Percentiles rank a stretch among this genome's conserved stretches.
Conservation (phyloP, 345 rosid species). For the Acer negundo region DNA sequence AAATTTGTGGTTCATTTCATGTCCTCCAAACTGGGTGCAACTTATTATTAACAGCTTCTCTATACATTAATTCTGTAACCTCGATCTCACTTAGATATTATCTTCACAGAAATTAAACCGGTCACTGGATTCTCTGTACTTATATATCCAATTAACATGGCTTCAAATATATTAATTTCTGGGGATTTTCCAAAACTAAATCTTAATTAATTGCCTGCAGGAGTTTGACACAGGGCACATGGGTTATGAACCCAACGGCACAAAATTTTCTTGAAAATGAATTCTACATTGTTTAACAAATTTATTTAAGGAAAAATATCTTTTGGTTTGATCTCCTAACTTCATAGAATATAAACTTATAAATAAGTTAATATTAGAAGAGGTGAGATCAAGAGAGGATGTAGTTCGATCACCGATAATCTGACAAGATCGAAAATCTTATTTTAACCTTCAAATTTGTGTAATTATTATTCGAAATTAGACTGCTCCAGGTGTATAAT, state of each 20-base stretch:
- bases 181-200: constrained; percentile 6
- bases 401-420: too few relatives aligned
- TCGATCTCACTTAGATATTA: background rate
- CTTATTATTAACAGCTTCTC: background rate
- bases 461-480: too few relatives aligned
- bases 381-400: too few relatives aligned
- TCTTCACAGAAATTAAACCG: background rate
- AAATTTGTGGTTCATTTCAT: constrained; percentile 4
- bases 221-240: background rate
- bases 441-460: too few relatives aligned
- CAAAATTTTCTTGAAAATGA: background rate
- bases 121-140: background rate
- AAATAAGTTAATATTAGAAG: too few relatives aligned
- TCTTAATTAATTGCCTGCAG: background rate
- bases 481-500: background rate
- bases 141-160: background rate
- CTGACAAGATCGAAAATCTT: too few relatives aligned
- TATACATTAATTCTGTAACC: background rate
- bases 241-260: background rate
- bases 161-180: background rate
- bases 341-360: too few relatives aligned
- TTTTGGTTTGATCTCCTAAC: too few relatives aligned
- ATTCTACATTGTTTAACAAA: too few relatives aligned
- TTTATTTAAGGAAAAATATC: too few relatives aligned
- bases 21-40: constrained; percentile 4